Conservation (phyloP, 768 basidiomycete species). For the Daedaleopsis sinensis region DNA sequence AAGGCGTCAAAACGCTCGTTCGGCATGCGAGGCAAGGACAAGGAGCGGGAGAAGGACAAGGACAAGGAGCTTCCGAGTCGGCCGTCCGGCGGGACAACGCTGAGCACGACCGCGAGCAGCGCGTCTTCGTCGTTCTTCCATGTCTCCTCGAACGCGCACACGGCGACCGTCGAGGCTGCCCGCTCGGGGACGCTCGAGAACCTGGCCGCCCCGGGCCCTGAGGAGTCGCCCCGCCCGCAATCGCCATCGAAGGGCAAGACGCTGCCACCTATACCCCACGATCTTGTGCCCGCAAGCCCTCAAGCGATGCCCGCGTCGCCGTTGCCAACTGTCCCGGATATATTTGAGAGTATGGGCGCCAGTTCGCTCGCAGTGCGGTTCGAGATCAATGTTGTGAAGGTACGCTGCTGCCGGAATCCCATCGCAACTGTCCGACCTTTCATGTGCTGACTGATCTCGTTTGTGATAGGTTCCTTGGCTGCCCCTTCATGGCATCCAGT, state of each 20-base stretch:
- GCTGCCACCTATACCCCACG: constrained; percentile 81
- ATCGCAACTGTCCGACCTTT: neutral
- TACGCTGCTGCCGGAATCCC: constrained; percentile 39
- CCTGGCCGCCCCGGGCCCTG: constrained; percentile 8
- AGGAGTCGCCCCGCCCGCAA: constrained; percentile 43
- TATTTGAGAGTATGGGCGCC: constrained; percentile 74
- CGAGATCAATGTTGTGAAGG: constrained; percentile 97
- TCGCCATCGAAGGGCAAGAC: constrained; percentile 63
- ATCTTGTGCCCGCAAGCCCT: constrained; percentile 48
- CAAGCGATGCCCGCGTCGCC: constrained; percentile 43
- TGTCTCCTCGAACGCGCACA: constrained; percentile 59
- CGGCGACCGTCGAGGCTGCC: constrained; percentile 39
- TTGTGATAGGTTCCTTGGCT: constrained; percentile 81
- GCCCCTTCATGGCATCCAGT: constrained; percentile 93
- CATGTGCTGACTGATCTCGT: constrained; percentile 8
- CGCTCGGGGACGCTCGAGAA: constrained; percentile 30
- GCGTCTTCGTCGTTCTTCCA: constrained; percentile 89
- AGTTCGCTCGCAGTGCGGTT: constrained; percentile 89
- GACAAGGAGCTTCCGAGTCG: constrained; percentile 52
- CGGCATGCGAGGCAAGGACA: constrained; percentile 58
- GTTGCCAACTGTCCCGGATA: constrained; percentile 63
- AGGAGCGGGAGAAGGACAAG: constrained; percentile 47
- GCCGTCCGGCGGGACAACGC: constrained; percentile 47
- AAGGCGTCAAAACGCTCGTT: constrained; percentile 84
- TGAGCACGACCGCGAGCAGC: constrained; percentile 71